Evolutionary conservation across 179 eudicot genomes (phyloP).

Genomic region (Patellifolia procumbens): DNA sequence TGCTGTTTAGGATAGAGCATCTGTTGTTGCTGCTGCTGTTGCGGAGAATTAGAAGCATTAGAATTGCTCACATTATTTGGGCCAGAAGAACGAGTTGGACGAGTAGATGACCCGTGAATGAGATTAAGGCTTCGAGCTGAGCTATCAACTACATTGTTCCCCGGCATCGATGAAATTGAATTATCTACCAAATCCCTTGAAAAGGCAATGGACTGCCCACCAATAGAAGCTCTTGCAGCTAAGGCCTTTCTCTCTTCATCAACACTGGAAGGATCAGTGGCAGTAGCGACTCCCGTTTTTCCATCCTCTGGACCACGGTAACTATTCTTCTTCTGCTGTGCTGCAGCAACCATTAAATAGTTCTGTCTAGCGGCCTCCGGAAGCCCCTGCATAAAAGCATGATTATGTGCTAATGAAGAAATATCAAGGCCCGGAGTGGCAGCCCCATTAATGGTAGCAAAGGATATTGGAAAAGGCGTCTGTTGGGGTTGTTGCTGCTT

Average conservation of each 20-base stretch:
- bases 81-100: conserved; percentile 43
- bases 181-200: conserved; percentile 66
- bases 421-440: conserved; percentile 57
- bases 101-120: conserved; percentile 39
- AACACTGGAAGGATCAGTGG: conserved; percentile 41
- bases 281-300: conserved; percentile 35
- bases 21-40: conserved; percentile 44
- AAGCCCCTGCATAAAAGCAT: conserved; percentile 54
- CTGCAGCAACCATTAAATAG: conserved; percentile 60
- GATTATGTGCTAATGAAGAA: conserved; percentile 65
- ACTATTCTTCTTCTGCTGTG: conserved; percentile 59
- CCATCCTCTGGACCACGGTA: conserved; percentile 59
- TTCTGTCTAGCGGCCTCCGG: conserved; percentile 69
- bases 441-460: conserved; percentile 59
- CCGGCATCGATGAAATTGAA: conserved; percentile 38
- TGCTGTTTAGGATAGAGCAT: conserved; percentile 42
- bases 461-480: conserved; percentile 75
- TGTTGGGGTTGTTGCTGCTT: conserved; percentile 71
- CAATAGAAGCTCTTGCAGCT: conserved; percentile 39
- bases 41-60: conserved; percentile 42
- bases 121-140: conserved; percentile 59
- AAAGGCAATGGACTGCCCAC: conserved; percentile 82
- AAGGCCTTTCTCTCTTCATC: conserved; percentile 70
- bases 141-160: conserved; percentile 60
- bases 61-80: conserved; percentile 34